Percentiles rank a stretch among this genome's conserved stretches.
phyloP scores from a whole-genome alignment of 1,284 basidiomycete genomes.

The Vanrija pseudolonga region DNA sequence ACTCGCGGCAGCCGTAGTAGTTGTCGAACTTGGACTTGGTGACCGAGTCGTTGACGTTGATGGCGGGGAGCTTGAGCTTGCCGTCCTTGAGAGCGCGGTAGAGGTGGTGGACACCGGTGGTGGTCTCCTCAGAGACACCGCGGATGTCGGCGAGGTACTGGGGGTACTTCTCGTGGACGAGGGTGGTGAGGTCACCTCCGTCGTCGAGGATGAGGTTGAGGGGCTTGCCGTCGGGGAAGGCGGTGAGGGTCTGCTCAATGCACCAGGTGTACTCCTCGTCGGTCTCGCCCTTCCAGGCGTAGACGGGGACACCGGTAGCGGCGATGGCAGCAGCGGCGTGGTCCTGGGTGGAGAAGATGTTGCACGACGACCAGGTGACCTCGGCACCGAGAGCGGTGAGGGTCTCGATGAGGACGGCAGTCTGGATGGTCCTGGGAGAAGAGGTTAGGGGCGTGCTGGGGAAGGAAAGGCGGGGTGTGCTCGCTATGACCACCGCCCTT shows the following conservation, averaged over 20 bases:
- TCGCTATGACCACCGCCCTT: not conserved
- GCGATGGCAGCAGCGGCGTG: constrained; percentile 98
- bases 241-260: constrained; percentile 90
- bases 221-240: constrained; percentile 64
- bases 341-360: constrained; percentile 99
- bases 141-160: constrained; percentile 78
- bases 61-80: constrained; percentile 94
- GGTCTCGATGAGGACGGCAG: constrained; percentile 94
- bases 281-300: constrained; percentile 99
- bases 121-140: constrained; percentile 98
- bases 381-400: constrained; percentile 91
- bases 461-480: not conserved
- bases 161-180: constrained; percentile 95
- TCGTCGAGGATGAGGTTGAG: constrained; percentile 99
- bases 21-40: constrained; percentile 98
- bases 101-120: constrained; percentile 98
- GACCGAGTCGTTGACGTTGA: constrained; percentile 99
- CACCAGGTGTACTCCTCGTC: constrained; percentile 99
- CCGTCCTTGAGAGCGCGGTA: constrained; percentile 97
- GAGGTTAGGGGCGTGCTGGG: not conserved
- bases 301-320: constrained; percentile 96
- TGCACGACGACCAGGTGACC: constrained; percentile 99
- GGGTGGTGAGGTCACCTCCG: constrained; percentile 91
- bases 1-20: constrained; percentile 95
- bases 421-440: constrained; percentile 80